phyloP scores from a whole-genome alignment of 2,329 filamentous ascomycete genomes.

The Cladosporium sp. region DNA sequence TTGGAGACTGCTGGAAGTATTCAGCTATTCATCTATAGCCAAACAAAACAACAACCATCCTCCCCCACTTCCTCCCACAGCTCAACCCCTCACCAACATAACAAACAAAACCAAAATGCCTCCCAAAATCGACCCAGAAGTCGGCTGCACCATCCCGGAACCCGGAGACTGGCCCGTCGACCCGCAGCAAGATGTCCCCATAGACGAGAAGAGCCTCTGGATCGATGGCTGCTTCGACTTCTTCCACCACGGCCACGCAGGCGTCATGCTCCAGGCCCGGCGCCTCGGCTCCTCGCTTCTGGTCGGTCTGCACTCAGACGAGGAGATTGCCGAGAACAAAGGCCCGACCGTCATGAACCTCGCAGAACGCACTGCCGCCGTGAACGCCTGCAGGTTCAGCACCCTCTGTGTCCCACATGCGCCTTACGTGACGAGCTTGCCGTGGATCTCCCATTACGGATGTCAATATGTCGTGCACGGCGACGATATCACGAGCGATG shows the following conservation, averaged over 20 bases:
- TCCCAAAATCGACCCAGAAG: constrained; percentile 27
- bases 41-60: neutral
- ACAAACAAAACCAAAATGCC: constrained; percentile 17
- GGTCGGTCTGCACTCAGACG: constrained; percentile 92
- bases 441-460: constrained; percentile 93
- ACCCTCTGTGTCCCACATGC: constrained; percentile 78
- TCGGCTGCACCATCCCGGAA: constrained; percentile 43
- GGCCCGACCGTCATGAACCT: constrained; percentile 96
- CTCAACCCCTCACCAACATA: constrained; percentile 3
- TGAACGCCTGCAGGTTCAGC: constrained; percentile 93
- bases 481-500: constrained; percentile 95
- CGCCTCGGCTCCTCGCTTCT: constrained; percentile 84
- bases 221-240: constrained; percentile 99
- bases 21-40: constrained; percentile 6
- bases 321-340: constrained; percentile 94
- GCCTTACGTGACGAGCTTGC: constrained; percentile 89
- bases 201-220: constrained; percentile 77
- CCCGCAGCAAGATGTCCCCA: constrained; percentile 56
- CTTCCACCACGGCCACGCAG: constrained; percentile 96
- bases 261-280: constrained; percentile 92
- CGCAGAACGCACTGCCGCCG: constrained; percentile 83
- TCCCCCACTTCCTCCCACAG: neutral
- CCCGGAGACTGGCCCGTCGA: constrained; percentile 61
- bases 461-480: constrained; percentile 96
- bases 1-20: neutral